Conservation (phyloP, 1,284 basidiomycete species). For the Marasmius sp. region DNA sequence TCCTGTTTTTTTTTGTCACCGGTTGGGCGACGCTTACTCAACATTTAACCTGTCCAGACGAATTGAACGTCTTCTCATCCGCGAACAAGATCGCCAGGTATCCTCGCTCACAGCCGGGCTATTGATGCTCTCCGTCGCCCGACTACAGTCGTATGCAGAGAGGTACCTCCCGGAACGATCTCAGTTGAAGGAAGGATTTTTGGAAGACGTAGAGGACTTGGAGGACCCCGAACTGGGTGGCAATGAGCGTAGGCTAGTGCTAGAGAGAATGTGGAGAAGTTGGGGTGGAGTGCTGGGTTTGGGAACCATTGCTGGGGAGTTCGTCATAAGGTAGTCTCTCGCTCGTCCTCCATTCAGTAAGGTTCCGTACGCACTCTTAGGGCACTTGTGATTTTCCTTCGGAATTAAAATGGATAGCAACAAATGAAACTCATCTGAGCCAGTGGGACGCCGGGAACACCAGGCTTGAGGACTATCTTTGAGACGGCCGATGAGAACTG, state of each 20-base stretch:
- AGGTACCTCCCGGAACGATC: constrained; percentile 52
- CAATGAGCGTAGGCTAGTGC: constrained; percentile 71
- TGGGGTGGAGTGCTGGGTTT: constrained; percentile 72
- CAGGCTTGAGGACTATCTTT: no score
- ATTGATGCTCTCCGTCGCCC: constrained; percentile 70
- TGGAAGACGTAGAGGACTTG: constrained; percentile 84
- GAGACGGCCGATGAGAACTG: no score
- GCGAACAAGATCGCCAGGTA: constrained; percentile 39
- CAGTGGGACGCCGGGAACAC: no score
- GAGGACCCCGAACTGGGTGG: constrained; percentile 72
- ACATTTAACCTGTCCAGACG: constrained; percentile 52
- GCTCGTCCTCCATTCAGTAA: no score
- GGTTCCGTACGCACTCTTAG: not conserved
- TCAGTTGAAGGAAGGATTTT: constrained; percentile 72
- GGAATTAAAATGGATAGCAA: no score
- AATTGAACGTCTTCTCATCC: constrained; percentile 71
- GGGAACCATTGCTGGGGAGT: constrained; percentile 27
- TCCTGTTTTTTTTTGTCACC: not conserved
- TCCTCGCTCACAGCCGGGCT: constrained; percentile 69
- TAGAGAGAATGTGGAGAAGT: constrained; percentile 90
- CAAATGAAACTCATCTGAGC: no score
- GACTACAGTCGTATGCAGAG: constrained; percentile 64
- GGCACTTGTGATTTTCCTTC: not conserved
- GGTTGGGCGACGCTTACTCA: no score
- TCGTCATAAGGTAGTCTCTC: not conserved